phyloP scores from a whole-genome alignment of 768 basidiomycete genomes.

The Mycena venus region DNA sequence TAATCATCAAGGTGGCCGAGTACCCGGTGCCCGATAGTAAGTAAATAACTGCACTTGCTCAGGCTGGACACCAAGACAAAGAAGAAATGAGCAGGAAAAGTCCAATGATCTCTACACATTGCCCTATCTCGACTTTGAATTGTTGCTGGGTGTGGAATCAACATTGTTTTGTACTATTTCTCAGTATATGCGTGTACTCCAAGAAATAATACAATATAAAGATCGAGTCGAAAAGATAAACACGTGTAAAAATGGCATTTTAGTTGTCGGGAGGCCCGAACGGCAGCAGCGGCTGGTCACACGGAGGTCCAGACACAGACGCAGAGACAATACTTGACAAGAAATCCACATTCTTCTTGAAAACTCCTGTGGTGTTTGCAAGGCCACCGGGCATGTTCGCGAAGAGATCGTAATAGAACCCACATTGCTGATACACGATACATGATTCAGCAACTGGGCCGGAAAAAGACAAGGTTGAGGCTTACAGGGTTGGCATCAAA shows the following conservation, averaged over 20 bases:
- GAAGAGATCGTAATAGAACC: slow-evolving; percentile 13
- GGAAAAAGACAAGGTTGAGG: slow-evolving; percentile 1
- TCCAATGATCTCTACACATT: too few relatives aligned
- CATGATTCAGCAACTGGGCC: slow-evolving; percentile 3
- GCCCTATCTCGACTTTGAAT: not conserved
- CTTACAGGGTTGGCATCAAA: slow-evolving; percentile 10
- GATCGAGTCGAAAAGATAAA: not conserved
- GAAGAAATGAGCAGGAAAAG: too few relatives aligned
- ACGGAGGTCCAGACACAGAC: not conserved
- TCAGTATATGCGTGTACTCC: not conserved
- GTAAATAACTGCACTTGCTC: too few relatives aligned
- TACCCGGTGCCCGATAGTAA: too few relatives aligned
- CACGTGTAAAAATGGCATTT: not conserved
- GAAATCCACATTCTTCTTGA: slow-evolving; percentile 14
- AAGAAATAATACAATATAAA: slow-evolving; percentile 5
- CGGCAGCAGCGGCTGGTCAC: slow-evolving; percentile 7
- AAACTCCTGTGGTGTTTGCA: slow-evolving; percentile 5
- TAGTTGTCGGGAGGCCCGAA: slow-evolving; percentile 18
- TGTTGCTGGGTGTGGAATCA: slow-evolving; percentile 3
- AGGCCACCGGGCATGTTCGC: slow-evolving; percentile 14
- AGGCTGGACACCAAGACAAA: too few relatives aligned
- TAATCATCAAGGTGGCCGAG: too few relatives aligned
- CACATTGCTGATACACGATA: not conserved
- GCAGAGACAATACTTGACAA: slow-evolving; percentile 9
- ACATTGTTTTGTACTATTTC: not conserved